Evolutionary conservation across 176 grass and related monocot genomes (phyloP), one percentile per base, ranked within the genome.

Genomic region (Oryza coarctata): DNA sequence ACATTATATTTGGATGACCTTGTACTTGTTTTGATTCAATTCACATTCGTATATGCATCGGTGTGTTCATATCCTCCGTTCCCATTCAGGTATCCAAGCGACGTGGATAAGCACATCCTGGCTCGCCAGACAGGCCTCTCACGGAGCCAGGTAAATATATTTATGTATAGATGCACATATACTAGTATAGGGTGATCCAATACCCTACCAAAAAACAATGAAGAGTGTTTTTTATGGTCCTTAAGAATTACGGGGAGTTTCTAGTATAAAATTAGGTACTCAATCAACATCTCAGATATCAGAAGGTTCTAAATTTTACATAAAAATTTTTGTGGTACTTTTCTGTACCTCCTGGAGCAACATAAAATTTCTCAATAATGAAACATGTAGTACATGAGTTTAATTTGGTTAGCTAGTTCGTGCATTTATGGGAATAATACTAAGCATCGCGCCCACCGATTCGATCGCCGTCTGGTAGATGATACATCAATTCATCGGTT

Each of bases 91-190:
- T 97, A 97, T 78, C 94, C 94, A 45, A 97, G 92, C 74, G 94
- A 97, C 84, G 87, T 94, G 60, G 94, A 97, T 80, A 97, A 97
- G 85, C 94, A 94, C 87, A 97, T 97, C 65, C 80, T 97, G 61
- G 89, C 94, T n/a, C 94, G 94, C 4, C 94, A 92, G 79, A 97
- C 94, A 3, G 94, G 94, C 36, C 92, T 97, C 77, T 97, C 94
- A 28, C 87, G 94, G 18, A 97, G 92, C 85, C 94, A 97, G 92
- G 94, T 97, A 33, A 85, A 27, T 28, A 65, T 39, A 58, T 80
- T 70, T 4, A 4, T 33, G 4, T 60, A 47, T 45, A 12, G 11
- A 26, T 12, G 26, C 79, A 35, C 26, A 83, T 55, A 28, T 44
- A 27, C 47, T 13, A 1, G 43, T 47, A 6, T 36, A 36, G 2